Base-by-base conservation (phyloP, 208 protist species). In the Blastocrithidia nonstop region DNA sequence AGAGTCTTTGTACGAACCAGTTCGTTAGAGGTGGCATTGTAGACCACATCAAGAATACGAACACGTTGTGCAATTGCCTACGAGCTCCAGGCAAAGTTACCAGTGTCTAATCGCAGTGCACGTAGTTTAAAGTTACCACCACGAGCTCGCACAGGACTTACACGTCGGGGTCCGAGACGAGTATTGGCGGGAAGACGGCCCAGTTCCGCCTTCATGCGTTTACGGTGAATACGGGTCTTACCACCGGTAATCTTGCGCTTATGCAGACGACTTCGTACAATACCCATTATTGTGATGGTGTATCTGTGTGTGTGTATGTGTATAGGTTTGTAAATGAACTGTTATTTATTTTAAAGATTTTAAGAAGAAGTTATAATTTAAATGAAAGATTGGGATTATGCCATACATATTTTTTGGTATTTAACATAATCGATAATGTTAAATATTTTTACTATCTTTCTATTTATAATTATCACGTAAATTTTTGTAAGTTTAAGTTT, bases 21-120 rank as follows among this genome's bases (percentile, higher is more conserved):
- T 86, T 99, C 98, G 88, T 99, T 99, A 69, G 93, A 97, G 11
- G 97, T 95, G 32, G 97, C 95, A 76, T 99, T 99, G 94, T 99
- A 99, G 38, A 98, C 96, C n/a, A 99, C 97, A 54, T 97, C 92
- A 36, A 99, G 48, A 54, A 99, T 97, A 56, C 95, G 87, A 40
- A 82, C 80, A 61, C 93, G 95, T 54, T 85, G 74, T 45, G 95
- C 82, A 43, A 74, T 68, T 48, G 74, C 66, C 64, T 94, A 77
- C 36, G 77, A 79, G 33, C 57, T 82, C 97, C 97, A 99, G 28
- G 91, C 75, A 70, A 98, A 99, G 86, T 98, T 99, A 60, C 97
- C 97, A 54, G 65, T 86, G 39, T 99, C 95, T 4, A 99, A 85
- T 66, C 97, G 95, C 24, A 99, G 86, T 39, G 95, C 98, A 54